Base-by-base conservation (phyloP, 345 rosid species). In the Citrus mangshanensis region DNA sequence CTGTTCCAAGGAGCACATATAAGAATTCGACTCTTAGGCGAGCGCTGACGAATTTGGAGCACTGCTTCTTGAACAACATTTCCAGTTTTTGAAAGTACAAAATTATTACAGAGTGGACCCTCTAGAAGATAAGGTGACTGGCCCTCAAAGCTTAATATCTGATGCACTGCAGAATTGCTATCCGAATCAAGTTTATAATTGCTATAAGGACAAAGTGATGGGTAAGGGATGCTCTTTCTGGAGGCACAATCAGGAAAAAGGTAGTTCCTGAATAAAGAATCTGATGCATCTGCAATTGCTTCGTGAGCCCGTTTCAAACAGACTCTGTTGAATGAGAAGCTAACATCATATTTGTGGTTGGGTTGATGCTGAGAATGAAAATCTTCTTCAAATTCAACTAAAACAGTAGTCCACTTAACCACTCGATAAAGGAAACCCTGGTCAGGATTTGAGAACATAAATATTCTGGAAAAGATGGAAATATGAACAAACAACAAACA, bases 321-420 rank as follows among this genome's bases (percentile, higher is more conserved):
- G 19, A 82, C 83, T 82, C 89, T 78, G 76, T 84, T 87, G 78
- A 82, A 84, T 49, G 89, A 87, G 83, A 84, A 84, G 78, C 83
- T 79, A 63, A 87, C 75, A 58, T 87, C 81, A 60, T 87, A 85
- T 74, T 56, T 82, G 64, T n/a, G 16, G 42, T 71, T 72, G 19
- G 86, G 16, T 37, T 2, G 30, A 65, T 87, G 85, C 77, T 85
- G 87, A 38, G 71, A 59, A 62, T 71, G 62, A 80, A 87, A 85
- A 30, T 82, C 82, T 24, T 76, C 30, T 35, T 77, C 83, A 38
- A 87, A 87, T 67, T 87, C 88, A 8, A 79, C 88, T 28, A 83
- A 46, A 2, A 87, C 35, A 0, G 16, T 25, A 32, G 72, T 76
- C 61, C 82, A 79, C 78, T 32, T 83, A 78, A 22, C 64, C 77